Conservation (phyloP, 169 alveolate species). For the Eimeria brunetti region DNA sequence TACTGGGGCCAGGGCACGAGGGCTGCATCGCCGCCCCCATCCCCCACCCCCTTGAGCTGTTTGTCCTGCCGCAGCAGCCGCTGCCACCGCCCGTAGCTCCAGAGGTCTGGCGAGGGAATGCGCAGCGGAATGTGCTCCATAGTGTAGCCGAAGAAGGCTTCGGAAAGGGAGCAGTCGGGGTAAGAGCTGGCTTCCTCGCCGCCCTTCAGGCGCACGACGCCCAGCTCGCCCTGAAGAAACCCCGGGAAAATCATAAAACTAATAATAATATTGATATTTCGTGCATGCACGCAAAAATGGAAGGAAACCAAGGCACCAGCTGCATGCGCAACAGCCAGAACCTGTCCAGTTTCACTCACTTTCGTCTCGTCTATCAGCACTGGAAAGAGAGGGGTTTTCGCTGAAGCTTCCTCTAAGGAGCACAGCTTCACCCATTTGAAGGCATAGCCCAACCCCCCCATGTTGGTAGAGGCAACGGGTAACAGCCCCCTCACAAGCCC, state of each 20-base stretch:
- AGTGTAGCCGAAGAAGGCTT: conserved; percentile 63
- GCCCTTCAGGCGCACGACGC: conserved; percentile 59
- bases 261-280: not conserved
- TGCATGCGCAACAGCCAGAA: not conserved
- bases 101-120: conserved; percentile 65
- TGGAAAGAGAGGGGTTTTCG: conserved; percentile 23
- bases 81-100: conserved; percentile 72
- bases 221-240: conserved; percentile 53
- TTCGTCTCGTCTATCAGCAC: conserved; percentile 46
- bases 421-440: conserved; percentile 61
- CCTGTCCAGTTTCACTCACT: not conserved
- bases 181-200: not conserved
- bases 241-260: not conserved
- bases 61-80: conserved; percentile 63
- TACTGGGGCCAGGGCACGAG: conserved; percentile 77
- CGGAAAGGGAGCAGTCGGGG: conserved; percentile 51
- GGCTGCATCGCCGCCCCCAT: conserved; percentile 68
- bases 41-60: conserved; percentile 59
- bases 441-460: conserved; percentile 13
- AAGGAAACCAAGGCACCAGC: not conserved
- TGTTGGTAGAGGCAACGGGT: conserved; percentile 41
- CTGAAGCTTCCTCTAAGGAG: conserved; percentile 23
- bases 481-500: conserved; percentile 64
- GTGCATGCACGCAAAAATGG: not conserved
- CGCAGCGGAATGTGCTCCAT: conserved; percentile 75